phyloP scores from a whole-genome alignment of 371 early-diverging fungal species.

The Mucor irregularis region DNA sequence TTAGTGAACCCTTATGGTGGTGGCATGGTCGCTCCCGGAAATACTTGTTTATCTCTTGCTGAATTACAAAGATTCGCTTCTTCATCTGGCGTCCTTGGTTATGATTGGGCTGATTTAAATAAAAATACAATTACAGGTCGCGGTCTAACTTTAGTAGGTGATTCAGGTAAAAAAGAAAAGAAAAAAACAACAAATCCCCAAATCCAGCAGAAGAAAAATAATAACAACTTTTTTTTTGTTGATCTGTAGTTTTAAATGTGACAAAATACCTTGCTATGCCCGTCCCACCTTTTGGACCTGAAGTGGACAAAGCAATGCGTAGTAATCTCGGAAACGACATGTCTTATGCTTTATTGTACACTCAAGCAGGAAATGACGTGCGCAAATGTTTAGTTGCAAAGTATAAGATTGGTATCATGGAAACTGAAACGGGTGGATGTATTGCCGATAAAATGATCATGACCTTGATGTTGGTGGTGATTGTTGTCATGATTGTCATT shows the following conservation, averaged over 20 bases:
- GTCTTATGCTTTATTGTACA: constrained; percentile 43
- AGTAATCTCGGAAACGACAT: constrained; percentile 44
- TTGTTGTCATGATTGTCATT: constrained; percentile 45
- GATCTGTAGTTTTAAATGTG: constrained; percentile 31
- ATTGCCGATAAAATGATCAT: constrained; percentile 56
- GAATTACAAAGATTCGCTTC: constrained; percentile 25
- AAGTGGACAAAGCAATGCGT: constrained; percentile 30
- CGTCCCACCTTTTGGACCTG: constrained; percentile 10
- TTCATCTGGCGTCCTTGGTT: constrained; percentile 31
- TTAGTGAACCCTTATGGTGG: constrained; percentile 53
- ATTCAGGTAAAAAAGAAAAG: constrained; percentile 41
- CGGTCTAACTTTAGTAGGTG: constrained; percentile 47
- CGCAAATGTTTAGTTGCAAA: constrained; percentile 46
- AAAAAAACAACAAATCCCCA: neutral
- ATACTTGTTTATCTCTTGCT: constrained; percentile 35
- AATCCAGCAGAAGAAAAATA: neutral
- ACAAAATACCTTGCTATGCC: constrained; percentile 24
- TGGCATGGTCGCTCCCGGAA: constrained; percentile 22
- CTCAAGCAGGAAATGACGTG: constrained; percentile 30
- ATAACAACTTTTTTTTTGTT: neutral
- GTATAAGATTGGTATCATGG: constrained; percentile 50
- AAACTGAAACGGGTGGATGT: constrained; percentile 56
- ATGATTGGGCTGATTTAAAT: constrained; percentile 45
- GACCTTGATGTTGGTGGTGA: constrained; percentile 46
- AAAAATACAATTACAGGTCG: constrained; percentile 18